Evolutionary conservation across 2,329 filamentous ascomycete genomes (phyloP), one percentile per base, ranked within the genome.

Genomic region (Phoma sp.): DNA sequence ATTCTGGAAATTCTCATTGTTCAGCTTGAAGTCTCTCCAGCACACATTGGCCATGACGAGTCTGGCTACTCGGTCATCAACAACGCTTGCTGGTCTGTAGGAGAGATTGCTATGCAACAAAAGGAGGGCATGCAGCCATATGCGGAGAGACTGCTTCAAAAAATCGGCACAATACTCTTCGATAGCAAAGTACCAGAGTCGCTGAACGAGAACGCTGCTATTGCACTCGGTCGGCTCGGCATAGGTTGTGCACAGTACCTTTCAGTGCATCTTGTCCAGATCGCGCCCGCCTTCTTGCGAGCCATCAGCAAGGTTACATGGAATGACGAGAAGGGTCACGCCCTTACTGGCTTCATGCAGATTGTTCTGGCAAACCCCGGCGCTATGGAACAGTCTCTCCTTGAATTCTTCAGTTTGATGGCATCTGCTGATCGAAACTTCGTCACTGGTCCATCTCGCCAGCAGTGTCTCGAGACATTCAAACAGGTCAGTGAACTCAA

Each of bases 71-170:
- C 92, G 56, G 93, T 98, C 25, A 87, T 98, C 55, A 99, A 98
- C 83, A 99, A 99, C 72, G 93, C 95, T 18, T 98, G 93, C 78
- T 99, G 95, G 95, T 96, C 93, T 6, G 88, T 87, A 20, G 95
- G 95, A 34, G 95, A 99, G 78, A 95, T 98, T 57, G 87, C 92
- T 14, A 87, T 96, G 74, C 87, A 91, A 57, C 83, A 90, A 71
- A 86, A 87, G 57, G 79, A 81, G 25, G 86, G 83, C 47, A 90
- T 97, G 85, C 83, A 83, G 1, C 89, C 88, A 1, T 96, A 89
- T 71, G 84, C 92, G 9, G 87, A 90, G 18, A 85, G 89, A 57
- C 80, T 99, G 14, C 87, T 96, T 53, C 84, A 88, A 57, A 87
- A 89, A 32, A 85, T 96, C 23, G 84, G 92, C 32, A 85, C 89